Evolutionary conservation across 2,329 filamentous ascomycete species (phyloP), one percentile per base, ranked within the genome.

Genomic region (Hypoxylon sp.): DNA sequence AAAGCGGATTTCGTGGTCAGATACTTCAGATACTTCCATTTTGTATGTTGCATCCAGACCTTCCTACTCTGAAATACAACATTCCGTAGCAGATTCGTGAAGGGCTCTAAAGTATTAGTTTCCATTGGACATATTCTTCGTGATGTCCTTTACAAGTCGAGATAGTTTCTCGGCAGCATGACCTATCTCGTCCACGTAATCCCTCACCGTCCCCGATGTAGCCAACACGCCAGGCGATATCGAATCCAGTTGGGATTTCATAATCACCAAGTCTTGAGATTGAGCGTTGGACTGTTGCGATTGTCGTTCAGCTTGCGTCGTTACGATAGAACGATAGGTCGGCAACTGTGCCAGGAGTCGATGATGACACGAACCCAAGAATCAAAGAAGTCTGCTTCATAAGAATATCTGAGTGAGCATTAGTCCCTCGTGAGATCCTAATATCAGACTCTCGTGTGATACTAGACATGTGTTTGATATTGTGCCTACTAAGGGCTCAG

Each of bases 301-400:
- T n/a, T 45, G 40, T 24, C 11, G 40, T 6, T 45, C 4, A 14
- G 40, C 22, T 24, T 45, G 40, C 12, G 18, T 9, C 14, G 4
- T 12, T 24, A 45, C 24, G 9, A 12, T 45, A 45, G 40, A 45
- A 45, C 18, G 18, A 45, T n/a, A 45, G 18, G 40, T 45, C 40
- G 40, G 9, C 18, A 45, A 45, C 24, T 24, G 2, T n/a, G 8
- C 14, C 9, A 22, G 40, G 40, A 18, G 40, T 45, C 12, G 40
- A 8, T 3, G 40, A 45, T 3, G 40, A 45, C 9, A 45, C 40
- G n/a, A 24, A 2, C 12, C 18, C 40, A 12, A 45, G 18, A 14
- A 45, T 45, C 40, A 45, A 45, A 9, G 40, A 45, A 24, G 40
- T 45, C 40, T 45, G 40, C 18, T n/a, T 24, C 18, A 45, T 45